A percentile compares a stretch with the other conserved stretches of the same genome.
These are phyloP conservation scores for Dactylellina leptospora DNA, from an alignment of 2,329 filamentous ascomycete species.

Conservation along the genomic window DNA sequence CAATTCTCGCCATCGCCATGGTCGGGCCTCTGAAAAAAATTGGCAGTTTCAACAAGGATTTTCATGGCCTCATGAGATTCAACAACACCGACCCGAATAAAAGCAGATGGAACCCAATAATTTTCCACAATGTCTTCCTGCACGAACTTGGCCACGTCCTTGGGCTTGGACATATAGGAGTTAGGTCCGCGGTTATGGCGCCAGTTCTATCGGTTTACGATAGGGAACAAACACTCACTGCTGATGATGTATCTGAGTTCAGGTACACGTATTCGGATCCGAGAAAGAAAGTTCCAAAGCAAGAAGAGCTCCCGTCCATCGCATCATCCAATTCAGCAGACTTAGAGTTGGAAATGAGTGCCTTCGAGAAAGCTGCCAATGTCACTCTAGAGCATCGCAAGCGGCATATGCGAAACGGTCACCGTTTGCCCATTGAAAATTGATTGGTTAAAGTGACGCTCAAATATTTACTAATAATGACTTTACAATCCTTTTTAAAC, in stretches of 20 bases:
- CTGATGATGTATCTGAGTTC: neutral
- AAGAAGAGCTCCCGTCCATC: no score
- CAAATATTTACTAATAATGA: no score
- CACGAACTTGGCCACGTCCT: constrained; percentile 18
- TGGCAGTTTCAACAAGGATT: neutral
- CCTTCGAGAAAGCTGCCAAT: no score
- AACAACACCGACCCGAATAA: constrained; percentile 6
- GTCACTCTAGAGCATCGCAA: no score
- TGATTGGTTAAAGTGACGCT: no score
- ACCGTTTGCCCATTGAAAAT: no score
- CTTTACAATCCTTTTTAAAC: no score
- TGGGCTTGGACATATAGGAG: constrained; percentile 4
- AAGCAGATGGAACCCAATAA: constrained; percentile 1
- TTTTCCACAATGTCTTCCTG: constrained; percentile 2
- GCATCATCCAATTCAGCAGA: no score
- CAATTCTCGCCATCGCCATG: no score
- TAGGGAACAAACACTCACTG: neutral
- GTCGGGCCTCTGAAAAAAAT: neutral
- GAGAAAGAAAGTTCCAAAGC: no score
- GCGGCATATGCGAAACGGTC: no score
- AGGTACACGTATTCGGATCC: neutral
- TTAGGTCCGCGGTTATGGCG: constrained; percentile 4
- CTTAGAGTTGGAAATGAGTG: no score
- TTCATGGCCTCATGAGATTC: constrained; percentile 1
- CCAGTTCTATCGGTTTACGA: neutral